Conservation (phyloP, 768 basidiomycete species). For the Auriscalpium orientale region DNA sequence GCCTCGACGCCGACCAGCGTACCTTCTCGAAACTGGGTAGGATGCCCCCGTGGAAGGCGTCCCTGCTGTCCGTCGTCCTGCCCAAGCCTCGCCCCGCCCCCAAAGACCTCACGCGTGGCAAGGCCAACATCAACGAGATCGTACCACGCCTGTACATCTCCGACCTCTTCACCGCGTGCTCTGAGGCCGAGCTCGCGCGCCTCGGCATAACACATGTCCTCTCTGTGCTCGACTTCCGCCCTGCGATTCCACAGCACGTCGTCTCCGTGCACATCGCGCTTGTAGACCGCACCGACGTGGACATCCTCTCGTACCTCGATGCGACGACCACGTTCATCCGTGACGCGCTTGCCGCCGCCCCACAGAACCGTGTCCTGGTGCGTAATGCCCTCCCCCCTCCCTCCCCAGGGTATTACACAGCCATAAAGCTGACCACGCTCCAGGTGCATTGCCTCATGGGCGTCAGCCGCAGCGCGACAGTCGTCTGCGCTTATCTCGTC, state of each 20-base stretch:
- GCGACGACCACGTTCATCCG: background rate
- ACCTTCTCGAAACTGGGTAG: no score
- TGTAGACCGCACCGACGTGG: constrained; percentile 30
- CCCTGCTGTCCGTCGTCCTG: no score
- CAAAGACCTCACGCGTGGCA: no score
- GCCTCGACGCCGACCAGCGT: no score
- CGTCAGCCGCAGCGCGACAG: constrained; percentile 67
- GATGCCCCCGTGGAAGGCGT: no score
- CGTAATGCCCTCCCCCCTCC: constrained; percentile 19
- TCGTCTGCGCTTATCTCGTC: constrained; percentile 63
- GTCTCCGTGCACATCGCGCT: constrained; percentile 44
- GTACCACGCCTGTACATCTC: background rate
- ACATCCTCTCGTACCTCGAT: constrained; percentile 30
- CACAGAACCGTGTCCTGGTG: constrained; percentile 42
- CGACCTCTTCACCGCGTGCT: background rate
- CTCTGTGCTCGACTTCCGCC: constrained; percentile 36
- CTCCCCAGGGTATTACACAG: no score
- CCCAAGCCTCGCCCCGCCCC: no score
- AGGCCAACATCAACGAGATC: background rate
- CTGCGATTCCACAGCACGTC: constrained; percentile 39
- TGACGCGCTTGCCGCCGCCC: background rate
- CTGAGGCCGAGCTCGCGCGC: background rate
- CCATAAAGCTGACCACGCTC: background rate
- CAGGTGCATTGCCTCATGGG: constrained; percentile 69
- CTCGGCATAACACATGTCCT: background rate